Evolutionary conservation across 2,329 filamentous ascomycete species (phyloP).

Genomic region (Cladobotryum protrusum): DNA sequence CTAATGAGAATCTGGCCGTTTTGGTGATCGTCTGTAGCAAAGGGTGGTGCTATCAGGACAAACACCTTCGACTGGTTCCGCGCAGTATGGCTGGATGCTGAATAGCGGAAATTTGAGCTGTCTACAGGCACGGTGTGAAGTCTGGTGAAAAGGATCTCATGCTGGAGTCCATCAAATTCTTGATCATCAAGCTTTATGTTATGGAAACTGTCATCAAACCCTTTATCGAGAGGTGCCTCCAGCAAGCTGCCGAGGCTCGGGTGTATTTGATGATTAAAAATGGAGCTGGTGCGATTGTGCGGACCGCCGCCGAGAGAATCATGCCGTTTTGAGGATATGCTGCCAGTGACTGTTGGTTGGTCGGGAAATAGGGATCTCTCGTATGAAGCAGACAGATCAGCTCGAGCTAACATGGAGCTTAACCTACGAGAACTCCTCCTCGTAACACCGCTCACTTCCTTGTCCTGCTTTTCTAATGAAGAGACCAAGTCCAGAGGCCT

Average conservation of each 20-base stretch:
- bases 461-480: conserved; percentile 63
- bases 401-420: conserved; percentile 83
- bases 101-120: conserved; percentile 55
- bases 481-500: conserved; percentile 58
- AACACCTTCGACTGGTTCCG: conserved; percentile 57
- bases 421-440: conserved; percentile 67
- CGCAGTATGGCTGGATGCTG: conserved; percentile 47
- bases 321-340: conserved; percentile 50
- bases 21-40: conserved; percentile 46
- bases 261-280: conserved; percentile 40
- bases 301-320: conserved; percentile 59
- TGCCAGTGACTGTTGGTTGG: conserved; percentile 37
- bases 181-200: conserved; percentile 68
- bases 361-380: conserved; percentile 78
- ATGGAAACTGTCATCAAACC: conserved; percentile 66
- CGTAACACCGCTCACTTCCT: conserved; percentile 44
- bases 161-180: conserved; percentile 63
- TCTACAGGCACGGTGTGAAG: conserved; percentile 62
- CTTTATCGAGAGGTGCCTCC: conserved; percentile 61
- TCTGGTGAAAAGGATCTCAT: conserved; percentile 66
- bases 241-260: conserved; percentile 55
- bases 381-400: conserved; percentile 79
- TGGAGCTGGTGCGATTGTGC: conserved; percentile 33
- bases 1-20: conserved; percentile 57
- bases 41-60: conserved; percentile 55